Evolutionary conservation across 192 early-diverging fungal species (phyloP).

Genomic region (Coemansia umbellata): DNA sequence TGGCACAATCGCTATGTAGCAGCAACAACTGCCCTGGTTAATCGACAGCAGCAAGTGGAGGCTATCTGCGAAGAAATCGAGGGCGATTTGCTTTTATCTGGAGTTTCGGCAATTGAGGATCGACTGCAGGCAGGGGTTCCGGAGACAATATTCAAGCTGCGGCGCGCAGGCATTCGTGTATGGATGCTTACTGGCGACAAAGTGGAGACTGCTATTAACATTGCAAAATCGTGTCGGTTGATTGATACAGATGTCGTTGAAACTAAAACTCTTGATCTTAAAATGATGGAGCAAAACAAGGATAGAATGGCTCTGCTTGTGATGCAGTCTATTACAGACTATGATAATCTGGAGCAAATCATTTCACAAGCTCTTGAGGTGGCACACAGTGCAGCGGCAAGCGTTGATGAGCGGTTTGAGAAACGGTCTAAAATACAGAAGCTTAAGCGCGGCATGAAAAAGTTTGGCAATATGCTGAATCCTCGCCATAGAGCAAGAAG

Average conservation of each 20-base stretch:
- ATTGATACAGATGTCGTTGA: constrained; percentile 50
- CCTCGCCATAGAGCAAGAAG: neutral
- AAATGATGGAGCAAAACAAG: neutral
- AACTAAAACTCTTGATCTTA: constrained; percentile 22
- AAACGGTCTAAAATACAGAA: constrained; percentile 17
- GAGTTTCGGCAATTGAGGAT: constrained; percentile 89
- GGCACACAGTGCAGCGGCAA: constrained; percentile 12
- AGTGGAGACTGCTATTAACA: constrained; percentile 88
- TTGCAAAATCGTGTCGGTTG: constrained; percentile 74
- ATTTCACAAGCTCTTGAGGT: constrained; percentile 20
- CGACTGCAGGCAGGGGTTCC: constrained; percentile 83
- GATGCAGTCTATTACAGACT: constrained; percentile 31
- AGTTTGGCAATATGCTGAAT: constrained; percentile 32
- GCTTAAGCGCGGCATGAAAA: constrained; percentile 38
- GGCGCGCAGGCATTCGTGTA: constrained; percentile 72
- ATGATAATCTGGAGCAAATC: constrained; percentile 12
- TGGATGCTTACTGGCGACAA: constrained; percentile 96
- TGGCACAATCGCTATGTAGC: constrained; percentile 67
- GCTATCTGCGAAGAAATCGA: constrained; percentile 72
- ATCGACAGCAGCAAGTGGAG: constrained; percentile 61
- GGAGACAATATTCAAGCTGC: constrained; percentile 74
- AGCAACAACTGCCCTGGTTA: constrained; percentile 64
- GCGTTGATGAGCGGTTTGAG: constrained; percentile 43
- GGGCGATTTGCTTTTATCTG: constrained; percentile 66
- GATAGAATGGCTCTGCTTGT: constrained; percentile 29